Conservation (phyloP, 2,329 filamentous ascomycete genomes). For the Venturia asperata region DNA sequence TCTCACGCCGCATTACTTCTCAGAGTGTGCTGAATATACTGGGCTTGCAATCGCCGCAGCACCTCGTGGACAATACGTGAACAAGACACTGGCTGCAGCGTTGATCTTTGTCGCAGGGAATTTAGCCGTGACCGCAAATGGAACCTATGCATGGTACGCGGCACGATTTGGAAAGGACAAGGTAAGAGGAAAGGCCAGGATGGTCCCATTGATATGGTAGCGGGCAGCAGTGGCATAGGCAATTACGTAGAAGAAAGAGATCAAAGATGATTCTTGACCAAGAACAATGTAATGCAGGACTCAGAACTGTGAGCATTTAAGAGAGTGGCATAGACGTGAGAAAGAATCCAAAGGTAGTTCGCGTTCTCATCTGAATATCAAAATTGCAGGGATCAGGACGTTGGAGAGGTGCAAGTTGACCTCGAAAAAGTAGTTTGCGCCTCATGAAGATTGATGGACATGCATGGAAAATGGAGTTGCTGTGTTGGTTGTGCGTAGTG, state of each 20-base stretch:
- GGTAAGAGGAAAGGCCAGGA: conserved; percentile 60
- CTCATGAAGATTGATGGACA: no score
- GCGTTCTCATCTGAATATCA: no score
- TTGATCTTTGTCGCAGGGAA: conserved; percentile 70
- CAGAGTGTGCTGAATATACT: conserved; percentile 78
- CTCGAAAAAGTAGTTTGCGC: no score
- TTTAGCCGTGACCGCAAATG: conserved; percentile 71
- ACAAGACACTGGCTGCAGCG: conserved; percentile 65
- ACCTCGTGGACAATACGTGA: conserved; percentile 57
- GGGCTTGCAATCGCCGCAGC: conserved; percentile 69
- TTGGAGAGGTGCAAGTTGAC: no score
- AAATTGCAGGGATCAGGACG: no score
- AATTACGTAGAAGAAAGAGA: no score
- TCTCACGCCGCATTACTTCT: conserved; percentile 85
- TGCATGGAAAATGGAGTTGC: no score
- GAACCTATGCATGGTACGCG: conserved; percentile 72
- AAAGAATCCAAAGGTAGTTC: background rate
- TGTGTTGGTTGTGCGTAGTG: no score
- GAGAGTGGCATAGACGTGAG: background rate
- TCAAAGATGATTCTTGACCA: no score
- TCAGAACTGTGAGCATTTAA: background rate
- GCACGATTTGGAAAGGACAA: conserved; percentile 63
- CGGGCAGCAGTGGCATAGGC: no score
- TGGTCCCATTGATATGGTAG: conserved; percentile 60
- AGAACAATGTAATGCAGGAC: background rate